These are phyloP conservation scores for Linderniella brevidens DNA, from an alignment of 257 asterid species.

Conservation along the genomic window DNA sequence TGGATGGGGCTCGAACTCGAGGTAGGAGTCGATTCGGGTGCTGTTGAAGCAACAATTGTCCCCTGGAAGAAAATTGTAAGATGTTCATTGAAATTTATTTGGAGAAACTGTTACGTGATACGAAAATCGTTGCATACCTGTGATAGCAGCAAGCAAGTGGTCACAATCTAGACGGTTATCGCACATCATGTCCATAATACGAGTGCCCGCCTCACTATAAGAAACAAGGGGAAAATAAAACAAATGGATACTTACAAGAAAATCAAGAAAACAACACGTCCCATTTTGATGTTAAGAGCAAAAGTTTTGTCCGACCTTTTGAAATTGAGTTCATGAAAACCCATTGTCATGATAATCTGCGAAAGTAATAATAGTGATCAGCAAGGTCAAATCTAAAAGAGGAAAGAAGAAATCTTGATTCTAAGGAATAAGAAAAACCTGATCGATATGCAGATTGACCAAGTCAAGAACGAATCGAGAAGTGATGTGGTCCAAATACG, in stretches of 20 bases:
- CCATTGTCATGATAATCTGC: slow-evolving; percentile 63
- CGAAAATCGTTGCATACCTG: slow-evolving; percentile 38
- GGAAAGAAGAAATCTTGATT: not conserved
- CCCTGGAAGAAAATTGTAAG: slow-evolving; percentile 33
- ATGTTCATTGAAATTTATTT: not conserved
- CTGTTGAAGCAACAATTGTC: slow-evolving; percentile 82
- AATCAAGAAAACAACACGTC: not conserved
- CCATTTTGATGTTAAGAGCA: slow-evolving; percentile 9
- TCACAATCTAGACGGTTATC: slow-evolving; percentile 55
- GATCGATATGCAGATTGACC: slow-evolving; percentile 62
- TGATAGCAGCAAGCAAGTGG: slow-evolving; percentile 52
- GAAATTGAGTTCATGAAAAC: slow-evolving; percentile 80
- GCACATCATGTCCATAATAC: slow-evolving; percentile 70
- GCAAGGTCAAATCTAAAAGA: slow-evolving; percentile 10
- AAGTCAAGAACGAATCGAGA: slow-evolving; percentile 48
- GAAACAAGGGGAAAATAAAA: slow-evolving; percentile 13
- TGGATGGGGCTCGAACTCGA: slow-evolving; percentile 85
- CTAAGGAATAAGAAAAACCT: slow-evolving; percentile 39
- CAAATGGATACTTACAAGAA: slow-evolving; percentile 4
- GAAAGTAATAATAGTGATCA: slow-evolving; percentile 9
- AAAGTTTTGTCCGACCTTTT: slow-evolving; percentile 38
- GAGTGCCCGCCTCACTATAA: slow-evolving; percentile 47
- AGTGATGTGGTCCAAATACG: slow-evolving; percentile 68
- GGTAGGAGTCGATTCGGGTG: slow-evolving; percentile 68
- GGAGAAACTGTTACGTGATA: slow-evolving; percentile 3